Percentiles rank a stretch among this genome's conserved stretches.
These are phyloP conservation scores for Teratosphaeria epicoccoides DNA, from an alignment of 2,329 filamentous ascomycete genomes.

Conservation along the genomic window DNA sequence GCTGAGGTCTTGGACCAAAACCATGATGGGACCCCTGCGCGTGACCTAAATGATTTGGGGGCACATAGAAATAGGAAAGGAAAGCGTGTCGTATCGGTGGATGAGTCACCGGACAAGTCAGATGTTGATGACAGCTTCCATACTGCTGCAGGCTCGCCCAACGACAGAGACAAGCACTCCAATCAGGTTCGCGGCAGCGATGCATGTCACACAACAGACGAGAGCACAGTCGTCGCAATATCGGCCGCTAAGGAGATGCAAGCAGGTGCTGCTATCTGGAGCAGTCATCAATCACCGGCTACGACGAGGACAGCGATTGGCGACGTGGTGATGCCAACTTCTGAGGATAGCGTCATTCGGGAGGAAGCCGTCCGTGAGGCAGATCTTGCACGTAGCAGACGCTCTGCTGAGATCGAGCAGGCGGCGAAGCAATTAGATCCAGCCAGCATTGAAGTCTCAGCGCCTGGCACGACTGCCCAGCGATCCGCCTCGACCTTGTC, in stretches of 20 bases:
- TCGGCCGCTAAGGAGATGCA: neutral
- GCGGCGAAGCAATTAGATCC: neutral
- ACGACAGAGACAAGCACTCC: neutral
- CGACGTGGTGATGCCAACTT: neutral
- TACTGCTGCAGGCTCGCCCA: conserved; percentile 20
- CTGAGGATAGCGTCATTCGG: neutral
- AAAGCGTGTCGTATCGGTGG: neutral
- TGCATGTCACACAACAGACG: neutral
- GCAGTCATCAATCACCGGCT: neutral
- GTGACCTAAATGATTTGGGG: too few relatives aligned
- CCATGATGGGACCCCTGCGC: neutral
- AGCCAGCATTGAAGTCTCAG: neutral
- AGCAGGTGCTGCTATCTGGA: neutral
- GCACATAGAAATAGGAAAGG: neutral
- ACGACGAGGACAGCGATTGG: neutral
- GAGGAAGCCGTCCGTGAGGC: neutral
- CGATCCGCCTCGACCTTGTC: conserved; percentile 7
- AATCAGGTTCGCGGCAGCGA: neutral
- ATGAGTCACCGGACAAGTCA: conserved; percentile 2
- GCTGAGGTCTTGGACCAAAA: neutral
- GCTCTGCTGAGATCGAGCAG: neutral
- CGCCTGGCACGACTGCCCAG: conserved; percentile 1
- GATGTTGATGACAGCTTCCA: conserved; percentile 24
- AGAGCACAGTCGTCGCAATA: neutral
- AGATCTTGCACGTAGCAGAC: neutral